These are phyloP conservation scores for Candida easanensis DNA, from an alignment of 805 yeast species.

Conservation along the genomic window DNA sequence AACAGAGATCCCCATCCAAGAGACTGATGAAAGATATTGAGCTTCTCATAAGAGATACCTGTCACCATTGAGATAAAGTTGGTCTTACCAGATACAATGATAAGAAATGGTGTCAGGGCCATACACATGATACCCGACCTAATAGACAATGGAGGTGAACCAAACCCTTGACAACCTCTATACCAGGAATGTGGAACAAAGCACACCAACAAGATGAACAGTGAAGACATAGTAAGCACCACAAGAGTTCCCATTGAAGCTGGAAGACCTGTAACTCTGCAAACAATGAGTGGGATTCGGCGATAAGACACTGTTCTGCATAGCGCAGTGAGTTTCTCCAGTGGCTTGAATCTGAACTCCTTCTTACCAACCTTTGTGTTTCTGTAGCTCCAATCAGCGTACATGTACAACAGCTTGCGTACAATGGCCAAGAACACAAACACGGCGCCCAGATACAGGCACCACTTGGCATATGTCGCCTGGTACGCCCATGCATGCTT, in stretches of 20 bases:
- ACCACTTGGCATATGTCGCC: slow-evolving; percentile 14
- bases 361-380: slow-evolving; percentile 13
- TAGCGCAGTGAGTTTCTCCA: slow-evolving; percentile 27
- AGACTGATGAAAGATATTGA: slow-evolving; percentile 47
- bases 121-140: slow-evolving; percentile 50
- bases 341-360: not conserved
- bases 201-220: slow-evolving; percentile 33
- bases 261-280: slow-evolving; percentile 37
- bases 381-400: slow-evolving; percentile 19
- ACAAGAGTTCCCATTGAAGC: slow-evolving; percentile 35
- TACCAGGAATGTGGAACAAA: slow-evolving; percentile 49
- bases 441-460: slow-evolving; percentile 18
- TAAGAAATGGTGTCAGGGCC: slow-evolving; percentile 49
- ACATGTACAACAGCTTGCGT: slow-evolving; percentile 12
- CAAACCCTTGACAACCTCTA: slow-evolving; percentile 51
- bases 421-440: slow-evolving; percentile 8
- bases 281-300: slow-evolving; percentile 30
- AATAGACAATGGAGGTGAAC: slow-evolving; percentile 56
- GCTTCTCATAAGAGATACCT: slow-evolving; percentile 54
- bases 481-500: slow-evolving; percentile 18
- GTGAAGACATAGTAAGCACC: slow-evolving; percentile 31
- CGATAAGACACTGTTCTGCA: slow-evolving; percentile 33
- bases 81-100: slow-evolving; percentile 49
- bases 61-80: slow-evolving; percentile 47
- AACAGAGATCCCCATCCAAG: slow-evolving; percentile 40